A percentile compares a stretch with the other conserved stretches of the same genome.
Evolutionary conservation across 2,329 filamentous ascomycete genomes (phyloP).

Genomic region (Exophiala aquamarina): DNA sequence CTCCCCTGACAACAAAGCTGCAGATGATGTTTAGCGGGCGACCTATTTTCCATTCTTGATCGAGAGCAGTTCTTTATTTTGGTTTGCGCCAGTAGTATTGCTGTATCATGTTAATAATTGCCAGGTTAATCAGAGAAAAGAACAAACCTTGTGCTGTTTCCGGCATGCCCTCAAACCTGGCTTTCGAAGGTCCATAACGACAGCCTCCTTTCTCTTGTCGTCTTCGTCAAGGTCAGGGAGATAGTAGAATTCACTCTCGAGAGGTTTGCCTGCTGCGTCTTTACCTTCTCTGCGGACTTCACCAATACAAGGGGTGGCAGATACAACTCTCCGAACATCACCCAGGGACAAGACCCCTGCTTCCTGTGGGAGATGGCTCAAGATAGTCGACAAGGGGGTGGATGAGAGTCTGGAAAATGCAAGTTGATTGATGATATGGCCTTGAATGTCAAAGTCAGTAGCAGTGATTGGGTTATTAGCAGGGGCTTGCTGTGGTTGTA

Average conservation of each 20-base stretch:
- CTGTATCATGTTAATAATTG: conserved; percentile 38
- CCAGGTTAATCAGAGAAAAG: conserved; percentile 15
- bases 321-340: conserved; percentile 70
- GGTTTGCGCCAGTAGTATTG: conserved; percentile 73
- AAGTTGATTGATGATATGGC: conserved; percentile 92
- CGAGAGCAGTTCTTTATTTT: conserved; percentile 37
- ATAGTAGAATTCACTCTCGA: conserved; percentile 98
- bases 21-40: not conserved
- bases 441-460: conserved; percentile 51
- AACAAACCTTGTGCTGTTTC: conserved; percentile 91
- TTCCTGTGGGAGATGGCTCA: conserved; percentile 72
- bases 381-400: conserved; percentile 83
- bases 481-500: conserved; percentile 35
- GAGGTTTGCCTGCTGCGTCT: conserved; percentile 86
- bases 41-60: not conserved
- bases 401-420: conserved; percentile 92
- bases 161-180: conserved; percentile 85
- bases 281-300: conserved; percentile 89
- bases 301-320: conserved; percentile 75
- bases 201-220: conserved; percentile 72
- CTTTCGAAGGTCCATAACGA: conserved; percentile 82
- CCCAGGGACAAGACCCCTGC: conserved; percentile 55
- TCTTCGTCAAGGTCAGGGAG: conserved; percentile 83
- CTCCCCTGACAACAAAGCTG: not conserved
- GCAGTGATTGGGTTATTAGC: conserved; percentile 35